Conservation (phyloP, 2,329 filamentous ascomycete genomes). For the Helotiales sp. region DNA sequence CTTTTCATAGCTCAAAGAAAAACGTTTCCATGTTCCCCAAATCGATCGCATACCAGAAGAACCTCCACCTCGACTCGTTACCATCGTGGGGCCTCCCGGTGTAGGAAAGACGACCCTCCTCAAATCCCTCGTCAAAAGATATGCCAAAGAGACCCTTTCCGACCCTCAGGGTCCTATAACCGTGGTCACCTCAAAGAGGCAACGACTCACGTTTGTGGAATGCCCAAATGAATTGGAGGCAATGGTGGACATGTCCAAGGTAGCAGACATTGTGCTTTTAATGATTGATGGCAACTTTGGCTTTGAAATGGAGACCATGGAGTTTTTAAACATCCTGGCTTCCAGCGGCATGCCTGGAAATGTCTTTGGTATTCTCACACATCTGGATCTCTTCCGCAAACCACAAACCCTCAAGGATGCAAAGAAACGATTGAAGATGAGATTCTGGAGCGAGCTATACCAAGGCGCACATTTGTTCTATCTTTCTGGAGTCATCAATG, state of each 20-base stretch:
- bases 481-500: conserved; percentile 93
- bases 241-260: conserved; percentile 96
- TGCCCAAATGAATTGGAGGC: conserved; percentile 94
- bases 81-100: conserved; percentile 91
- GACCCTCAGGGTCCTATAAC: conserved; percentile 91
- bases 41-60: conserved; percentile 96
- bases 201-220: conserved; percentile 93
- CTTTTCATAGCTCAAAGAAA: conserved; percentile 76
- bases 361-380: conserved; percentile 94
- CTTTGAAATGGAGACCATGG: conserved; percentile 99
- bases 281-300: conserved; percentile 99
- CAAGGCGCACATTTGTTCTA: conserved; percentile 97
- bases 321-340: conserved; percentile 93
- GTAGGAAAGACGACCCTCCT: conserved; percentile 95
- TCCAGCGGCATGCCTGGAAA: conserved; percentile 97
- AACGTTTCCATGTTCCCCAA: conserved; percentile 91
- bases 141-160: conserved; percentile 92
- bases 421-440: conserved; percentile 94
- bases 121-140: conserved; percentile 90
- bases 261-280: conserved; percentile 93
- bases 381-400: conserved; percentile 93
- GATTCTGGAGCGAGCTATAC: conserved; percentile 96
- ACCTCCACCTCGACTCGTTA: conserved; percentile 87
- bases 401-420: conserved; percentile 88
- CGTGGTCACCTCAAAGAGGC: conserved; percentile 93